Evolutionary conservation across 2,329 filamentous ascomycete genomes (phyloP), one percentile per base, ranked within the genome.

Genomic region (Talaromyces sp.): DNA sequence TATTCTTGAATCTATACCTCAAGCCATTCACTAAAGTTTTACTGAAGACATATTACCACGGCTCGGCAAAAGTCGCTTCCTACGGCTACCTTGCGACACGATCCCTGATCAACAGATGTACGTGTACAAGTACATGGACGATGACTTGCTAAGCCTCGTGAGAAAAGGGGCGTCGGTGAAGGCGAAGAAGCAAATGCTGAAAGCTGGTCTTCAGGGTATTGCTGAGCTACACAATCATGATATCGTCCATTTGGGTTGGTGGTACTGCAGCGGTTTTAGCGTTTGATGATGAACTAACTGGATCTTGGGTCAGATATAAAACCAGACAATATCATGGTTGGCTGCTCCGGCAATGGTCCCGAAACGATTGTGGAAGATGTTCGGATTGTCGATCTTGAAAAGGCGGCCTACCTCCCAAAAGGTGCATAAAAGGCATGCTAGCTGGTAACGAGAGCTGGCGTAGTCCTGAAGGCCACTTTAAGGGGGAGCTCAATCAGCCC

Each of bases 371-470:
- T 61, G 2, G 10, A 61, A 15, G 8, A 29, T 2, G 45, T 40
- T 6, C n/a, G 27, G 43, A 29, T 53, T 31, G 53, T 61, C 5
- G 59, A 61, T 19, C 59, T 51, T 22, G 59, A 53, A 10, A 53
- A 61, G 4, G 58, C 58, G 1, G 58, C 40, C 17, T 61, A 61
- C 8, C 40, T 61, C 1, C 43, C 58, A 1, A 36, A 49, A 61
- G 43, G 19, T 61, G 43, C 7, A 61, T 61, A 6, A 61, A 49
- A 61, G 58, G 43, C 0, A 36, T 61, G 58, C 5, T 61, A 15
- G 27, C 58, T 61, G 58, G 58, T 0, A 61, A 61, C 22, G 58
- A 61, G 2, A 51, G n/a, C 13, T 61, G 58, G 58, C 29, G 58
- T 1, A 61, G 29, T 15, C 58, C 29, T 17, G 43, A 61, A 2